These are phyloP conservation scores for Bipolaris oryzae DNA, from an alignment of 2,329 filamentous ascomycete genomes.

Conservation along the genomic window DNA sequence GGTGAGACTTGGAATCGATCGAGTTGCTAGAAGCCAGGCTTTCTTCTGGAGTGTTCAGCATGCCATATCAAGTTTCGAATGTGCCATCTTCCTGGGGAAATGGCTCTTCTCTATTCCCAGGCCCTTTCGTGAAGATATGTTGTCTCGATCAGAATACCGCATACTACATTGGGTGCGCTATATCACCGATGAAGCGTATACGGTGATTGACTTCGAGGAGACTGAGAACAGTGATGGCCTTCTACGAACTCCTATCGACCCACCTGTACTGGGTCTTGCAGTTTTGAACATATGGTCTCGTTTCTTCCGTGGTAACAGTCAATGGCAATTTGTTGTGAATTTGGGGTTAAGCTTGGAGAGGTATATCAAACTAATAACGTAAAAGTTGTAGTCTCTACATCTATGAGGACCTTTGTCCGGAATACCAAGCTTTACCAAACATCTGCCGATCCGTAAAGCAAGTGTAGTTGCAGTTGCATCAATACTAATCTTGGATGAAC, in stretches of 20 bases:
- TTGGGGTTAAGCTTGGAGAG: constrained; percentile 51
- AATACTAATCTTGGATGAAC: no score
- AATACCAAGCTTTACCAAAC: neutral
- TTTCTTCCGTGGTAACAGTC: constrained; percentile 57
- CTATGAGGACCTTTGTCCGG: no score
- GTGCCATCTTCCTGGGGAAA: constrained; percentile 61
- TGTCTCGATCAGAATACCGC: constrained; percentile 48
- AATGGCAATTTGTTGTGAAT: constrained; percentile 58
- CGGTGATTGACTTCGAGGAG: constrained; percentile 44
- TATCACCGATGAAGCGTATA: constrained; percentile 54
- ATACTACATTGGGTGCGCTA: constrained; percentile 57
- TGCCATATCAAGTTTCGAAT: constrained; percentile 61
- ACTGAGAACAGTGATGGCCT: constrained; percentile 17
- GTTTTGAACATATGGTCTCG: constrained; percentile 56
- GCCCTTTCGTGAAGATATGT: constrained; percentile 18
- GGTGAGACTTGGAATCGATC: constrained; percentile 60
- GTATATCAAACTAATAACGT: constrained; percentile 13
- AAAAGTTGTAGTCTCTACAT: neutral
- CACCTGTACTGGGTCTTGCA: constrained; percentile 46
- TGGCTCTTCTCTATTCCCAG: constrained; percentile 49
- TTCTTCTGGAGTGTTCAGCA: constrained; percentile 65
- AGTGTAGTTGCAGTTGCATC: no score
- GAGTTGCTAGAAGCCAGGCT: constrained; percentile 61
- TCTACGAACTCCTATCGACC: constrained; percentile 26
- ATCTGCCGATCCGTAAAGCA: no score